These are phyloP conservation scores for Quillaja saponaria DNA, from an alignment of 306 rosid species.

Conservation along the genomic window DNA sequence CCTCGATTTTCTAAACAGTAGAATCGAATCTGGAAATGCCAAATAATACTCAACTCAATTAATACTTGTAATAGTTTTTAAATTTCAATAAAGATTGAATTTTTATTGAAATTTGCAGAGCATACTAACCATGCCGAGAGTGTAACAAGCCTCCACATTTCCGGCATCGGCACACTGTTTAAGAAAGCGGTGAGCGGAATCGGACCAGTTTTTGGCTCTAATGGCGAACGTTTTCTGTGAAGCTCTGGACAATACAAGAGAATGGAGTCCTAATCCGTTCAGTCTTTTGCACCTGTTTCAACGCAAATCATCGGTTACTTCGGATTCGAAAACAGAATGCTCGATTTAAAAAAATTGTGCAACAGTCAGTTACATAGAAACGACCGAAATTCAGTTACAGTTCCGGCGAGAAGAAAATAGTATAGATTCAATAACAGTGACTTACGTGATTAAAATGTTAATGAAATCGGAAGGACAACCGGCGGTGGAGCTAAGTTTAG, in stretches of 20 bases:
- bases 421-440: neutral
- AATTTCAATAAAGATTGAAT: neutral
- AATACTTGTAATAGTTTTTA: neutral
- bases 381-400: neutral
- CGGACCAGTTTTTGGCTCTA: slow-evolving; percentile 69
- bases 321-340: neutral
- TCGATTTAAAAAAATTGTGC: neutral
- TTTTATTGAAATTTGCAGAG: neutral
- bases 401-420: neutral
- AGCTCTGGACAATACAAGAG: slow-evolving; percentile 60
- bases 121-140: slow-evolving; percentile 86
- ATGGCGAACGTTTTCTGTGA: slow-evolving; percentile 53
- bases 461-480: slow-evolving; percentile 64
- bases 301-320: slow-evolving; percentile 10
- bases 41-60: slow-evolving; percentile 11
- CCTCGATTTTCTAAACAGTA: slow-evolving; percentile 79
- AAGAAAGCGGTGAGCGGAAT: slow-evolving; percentile 72
- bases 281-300: slow-evolving; percentile 76
- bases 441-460: slow-evolving; percentile 72
- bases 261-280: slow-evolving; percentile 52
- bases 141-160: slow-evolving; percentile 83
- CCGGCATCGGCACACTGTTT: slow-evolving; percentile 86
- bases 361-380: neutral
- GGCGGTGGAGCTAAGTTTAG: slow-evolving; percentile 62
- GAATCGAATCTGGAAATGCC: slow-evolving; percentile 77